Conservation (phyloP, 1,284 basidiomycete species). For the Ceratobasidium sp. region DNA sequence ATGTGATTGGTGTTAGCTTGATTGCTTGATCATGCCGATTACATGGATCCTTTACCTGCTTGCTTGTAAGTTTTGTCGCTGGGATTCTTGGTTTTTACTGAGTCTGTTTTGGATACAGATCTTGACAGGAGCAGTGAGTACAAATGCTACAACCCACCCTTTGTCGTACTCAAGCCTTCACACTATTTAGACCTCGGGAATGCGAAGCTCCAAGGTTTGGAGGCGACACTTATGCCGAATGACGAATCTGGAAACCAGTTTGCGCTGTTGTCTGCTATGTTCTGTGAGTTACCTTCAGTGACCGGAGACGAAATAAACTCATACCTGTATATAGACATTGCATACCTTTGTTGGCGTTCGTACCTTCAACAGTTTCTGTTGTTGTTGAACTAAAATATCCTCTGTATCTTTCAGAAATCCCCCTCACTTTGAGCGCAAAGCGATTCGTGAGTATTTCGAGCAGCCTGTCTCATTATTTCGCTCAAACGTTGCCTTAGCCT, state of each 20-base stretch:
- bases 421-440: slow-evolving; percentile 34
- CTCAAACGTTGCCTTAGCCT: slow-evolving; percentile 12
- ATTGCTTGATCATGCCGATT: slow-evolving; percentile 40
- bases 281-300: slow-evolving; percentile 4
- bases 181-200: slow-evolving; percentile 35
- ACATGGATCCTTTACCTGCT: slow-evolving; percentile 36
- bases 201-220: slow-evolving; percentile 36
- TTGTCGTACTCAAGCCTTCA: not conserved
- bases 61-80: slow-evolving; percentile 22
- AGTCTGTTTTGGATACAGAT: not conserved
- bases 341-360: slow-evolving; percentile 42
- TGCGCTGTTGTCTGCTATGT: slow-evolving; percentile 41
- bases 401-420: slow-evolving; percentile 23
- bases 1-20: slow-evolving; percentile 7
- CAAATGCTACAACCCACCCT: not conserved
- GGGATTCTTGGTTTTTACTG: not conserved
- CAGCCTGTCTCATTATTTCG: not conserved
- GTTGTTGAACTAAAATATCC: not conserved
- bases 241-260: slow-evolving; percentile 42
- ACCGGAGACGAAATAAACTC: not conserved
- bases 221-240: slow-evolving; percentile 38
- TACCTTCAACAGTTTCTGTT: not conserved
- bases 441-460: slow-evolving; percentile 28
- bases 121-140: slow-evolving; percentile 42
- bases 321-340: slow-evolving; percentile 20